These are phyloP conservation scores for Penicillium paneum DNA, from an alignment of 2,329 filamentous ascomycete species.

Conservation along the genomic window DNA sequence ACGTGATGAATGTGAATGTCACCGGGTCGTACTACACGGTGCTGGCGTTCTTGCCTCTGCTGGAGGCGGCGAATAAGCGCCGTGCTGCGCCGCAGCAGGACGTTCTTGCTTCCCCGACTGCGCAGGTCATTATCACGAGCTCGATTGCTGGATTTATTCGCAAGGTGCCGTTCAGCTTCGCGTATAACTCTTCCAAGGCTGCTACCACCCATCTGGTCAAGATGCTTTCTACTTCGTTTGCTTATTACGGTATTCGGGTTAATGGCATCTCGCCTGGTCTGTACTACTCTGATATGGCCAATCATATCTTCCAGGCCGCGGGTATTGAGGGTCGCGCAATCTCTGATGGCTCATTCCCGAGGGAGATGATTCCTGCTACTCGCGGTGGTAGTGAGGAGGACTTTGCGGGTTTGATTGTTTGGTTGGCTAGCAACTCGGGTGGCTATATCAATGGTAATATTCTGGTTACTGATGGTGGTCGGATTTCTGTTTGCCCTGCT, in stretches of 20 bases:
- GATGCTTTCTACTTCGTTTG: slow-evolving; percentile 45
- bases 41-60: slow-evolving; percentile 41
- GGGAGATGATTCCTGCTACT: slow-evolving; percentile 54
- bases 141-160: slow-evolving; percentile 48
- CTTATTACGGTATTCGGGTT: slow-evolving; percentile 44
- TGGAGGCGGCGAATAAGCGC: slow-evolving; percentile 45
- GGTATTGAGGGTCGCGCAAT: slow-evolving; percentile 35
- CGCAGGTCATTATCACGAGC: slow-evolving; percentile 49
- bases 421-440: slow-evolving; percentile 62
- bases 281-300: slow-evolving; percentile 62
- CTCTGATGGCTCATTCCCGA: slow-evolving; percentile 42
- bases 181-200: slow-evolving; percentile 49
- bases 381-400: slow-evolving; percentile 61
- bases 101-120: slow-evolving; percentile 32
- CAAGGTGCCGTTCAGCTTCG: slow-evolving; percentile 37
- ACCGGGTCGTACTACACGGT: slow-evolving; percentile 43
- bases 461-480: slow-evolving; percentile 62
- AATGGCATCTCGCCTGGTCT: slow-evolving; percentile 53
- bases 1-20: slow-evolving; percentile 39
- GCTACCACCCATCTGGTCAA: slow-evolving; percentile 51
- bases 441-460: slow-evolving; percentile 64
- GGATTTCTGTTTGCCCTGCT: slow-evolving; percentile 55
- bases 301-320: slow-evolving; percentile 45
- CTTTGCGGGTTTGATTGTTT: slow-evolving; percentile 63
- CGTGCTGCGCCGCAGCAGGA: slow-evolving; percentile 28